These are phyloP conservation scores for Blumeria hordei DNA, from an alignment of 2,329 filamentous ascomycete genomes.

Conservation along the genomic window DNA sequence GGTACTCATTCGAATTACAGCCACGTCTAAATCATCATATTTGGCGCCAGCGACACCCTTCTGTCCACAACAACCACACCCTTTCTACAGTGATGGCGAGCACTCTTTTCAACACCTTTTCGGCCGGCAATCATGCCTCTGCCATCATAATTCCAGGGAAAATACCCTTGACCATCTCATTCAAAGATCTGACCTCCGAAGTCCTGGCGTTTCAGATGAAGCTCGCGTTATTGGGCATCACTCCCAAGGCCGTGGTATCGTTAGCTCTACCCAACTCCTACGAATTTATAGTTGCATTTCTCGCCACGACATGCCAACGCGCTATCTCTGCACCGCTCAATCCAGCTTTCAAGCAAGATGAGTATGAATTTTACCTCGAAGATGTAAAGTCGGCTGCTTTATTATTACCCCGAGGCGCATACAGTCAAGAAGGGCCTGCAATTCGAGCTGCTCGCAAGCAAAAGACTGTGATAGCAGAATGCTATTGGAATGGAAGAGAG, in stretches of 20 bases:
- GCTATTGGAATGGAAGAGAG: conserved; percentile 50
- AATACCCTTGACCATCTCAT: conserved; percentile 42
- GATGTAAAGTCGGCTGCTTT: conserved; percentile 61
- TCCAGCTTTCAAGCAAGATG: conserved; percentile 66
- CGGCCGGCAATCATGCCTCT: conserved; percentile 23
- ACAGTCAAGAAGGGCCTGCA: conserved; percentile 39
- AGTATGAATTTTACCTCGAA: conserved; percentile 83
- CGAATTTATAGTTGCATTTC: conserved; percentile 70
- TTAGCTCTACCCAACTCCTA: conserved; percentile 69
- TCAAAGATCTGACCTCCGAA: conserved; percentile 39
- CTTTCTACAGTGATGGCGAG: conserved; percentile 5
- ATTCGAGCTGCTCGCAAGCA: conserved; percentile 59
- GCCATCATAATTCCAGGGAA: conserved; percentile 54
- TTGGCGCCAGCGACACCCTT: too few species aligned
- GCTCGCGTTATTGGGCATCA: conserved; percentile 51
- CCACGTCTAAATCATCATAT: too few species aligned
- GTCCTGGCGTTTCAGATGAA: conserved; percentile 50
- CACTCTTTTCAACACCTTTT: conserved; percentile 34
- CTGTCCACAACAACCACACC: too few species aligned
- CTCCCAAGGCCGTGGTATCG: conserved; percentile 45
- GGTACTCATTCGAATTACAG: too few species aligned
- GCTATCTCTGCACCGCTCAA: conserved; percentile 71
- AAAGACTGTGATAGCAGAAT: conserved; percentile 65
- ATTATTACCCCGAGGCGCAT: conserved; percentile 49
- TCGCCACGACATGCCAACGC: conserved; percentile 67